Conservation (phyloP, 2,329 filamentous ascomycete species). For the Rhytidhysteron rufulum region DNA sequence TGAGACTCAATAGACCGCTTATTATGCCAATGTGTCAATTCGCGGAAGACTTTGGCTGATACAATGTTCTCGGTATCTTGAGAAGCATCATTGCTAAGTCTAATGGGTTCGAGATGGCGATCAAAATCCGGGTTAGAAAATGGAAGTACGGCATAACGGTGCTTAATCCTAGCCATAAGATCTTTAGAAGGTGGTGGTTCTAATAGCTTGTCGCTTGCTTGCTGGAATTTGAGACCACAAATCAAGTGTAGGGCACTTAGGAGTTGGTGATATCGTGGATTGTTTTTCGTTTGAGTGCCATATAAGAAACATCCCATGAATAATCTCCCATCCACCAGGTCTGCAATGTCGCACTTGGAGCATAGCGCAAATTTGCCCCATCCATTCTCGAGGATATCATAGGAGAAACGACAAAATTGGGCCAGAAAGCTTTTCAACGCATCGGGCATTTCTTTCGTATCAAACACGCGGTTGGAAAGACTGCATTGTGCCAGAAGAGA, state of each 20-base stretch:
- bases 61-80: slow-evolving; percentile 24
- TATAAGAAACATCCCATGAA: slow-evolving; percentile 23
- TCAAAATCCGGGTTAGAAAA: slow-evolving; percentile 48
- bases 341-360: slow-evolving; percentile 45
- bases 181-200: background rate
- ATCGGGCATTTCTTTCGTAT: slow-evolving; percentile 25
- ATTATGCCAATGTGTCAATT: slow-evolving; percentile 61
- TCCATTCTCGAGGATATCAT: slow-evolving; percentile 33
- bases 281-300: slow-evolving; percentile 10
- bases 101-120: slow-evolving; percentile 43
- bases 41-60: slow-evolving; percentile 40
- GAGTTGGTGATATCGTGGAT: slow-evolving; percentile 3
- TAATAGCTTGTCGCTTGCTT: background rate
- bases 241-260: slow-evolving; percentile 17
- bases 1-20: slow-evolving; percentile 49
- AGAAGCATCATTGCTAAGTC: slow-evolving; percentile 33
- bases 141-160: slow-evolving; percentile 37
- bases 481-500: slow-evolving; percentile 40
- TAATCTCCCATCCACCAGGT: slow-evolving; percentile 54
- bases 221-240: slow-evolving; percentile 2
- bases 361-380: slow-evolving; percentile 31
- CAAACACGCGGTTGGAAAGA: slow-evolving; percentile 36
- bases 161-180: background rate
- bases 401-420: slow-evolving; percentile 35
- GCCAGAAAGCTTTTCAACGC: slow-evolving; percentile 32